Evolutionary conservation across 75 land plant species (phyloP), one percentile per base, ranked within the genome.

Genomic region (Sequoia sempervirens): DNA sequence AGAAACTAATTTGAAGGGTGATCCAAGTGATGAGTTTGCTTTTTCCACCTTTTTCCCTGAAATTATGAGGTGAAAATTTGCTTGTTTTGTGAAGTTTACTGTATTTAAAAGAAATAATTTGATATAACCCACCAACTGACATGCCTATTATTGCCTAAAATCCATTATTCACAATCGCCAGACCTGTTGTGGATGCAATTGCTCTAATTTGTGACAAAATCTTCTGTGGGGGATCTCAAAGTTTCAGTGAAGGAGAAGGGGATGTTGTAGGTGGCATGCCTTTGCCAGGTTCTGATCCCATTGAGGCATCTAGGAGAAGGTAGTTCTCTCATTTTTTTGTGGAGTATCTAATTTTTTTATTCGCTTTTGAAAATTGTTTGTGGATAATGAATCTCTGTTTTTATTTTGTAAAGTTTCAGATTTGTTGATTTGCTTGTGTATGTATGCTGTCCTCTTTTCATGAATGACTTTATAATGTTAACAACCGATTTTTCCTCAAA

Each of bases 221-320:
- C 70, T 87, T 91, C 13, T 97, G 99, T 87, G 93, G 98, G 87
- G 83, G 91, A 88, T 81, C 85, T 83, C 89, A 87, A 84, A 34
- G 28, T 18, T 82, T 87, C 26, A 72, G 30, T 80, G 90, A 92
- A 70, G 86, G 58, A n/a, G 80, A 80, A 23, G 93, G 84, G 66
- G 86, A 91, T 56, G 84, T 81, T 20, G 75, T 83, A 30, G 95
- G 92, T 43, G 92, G 93, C 61, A 84, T 87, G 20, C 89, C 98
- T 75, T 88, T 96, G 81, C 95, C 99, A 69, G 97, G 95, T 36
- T 94, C 95, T 38, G 97, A 94, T 84, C 87, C 95, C 8, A 84
- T 90, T 80, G 98, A 98, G 70, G 99, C 99, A 80, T 92, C 94
- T n/a, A 88, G 99, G 85, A 90, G 99, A 84, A 93, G 99, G 99